phyloP scores from a whole-genome alignment of 306 rosid genomes.

The Prunus mongolica region DNA sequence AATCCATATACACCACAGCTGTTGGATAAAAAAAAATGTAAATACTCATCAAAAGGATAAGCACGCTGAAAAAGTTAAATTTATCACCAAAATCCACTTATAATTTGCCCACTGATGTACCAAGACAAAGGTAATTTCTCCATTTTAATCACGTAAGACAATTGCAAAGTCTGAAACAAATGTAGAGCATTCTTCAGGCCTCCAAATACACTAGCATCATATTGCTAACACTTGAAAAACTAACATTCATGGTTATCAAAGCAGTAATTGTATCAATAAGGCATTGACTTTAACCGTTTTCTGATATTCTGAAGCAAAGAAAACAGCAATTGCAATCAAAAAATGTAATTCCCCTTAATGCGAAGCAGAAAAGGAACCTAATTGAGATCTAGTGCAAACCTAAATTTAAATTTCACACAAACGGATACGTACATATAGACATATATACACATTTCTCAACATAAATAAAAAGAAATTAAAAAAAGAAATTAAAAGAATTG shows the following conservation, averaged over 20 bases:
- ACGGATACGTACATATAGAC: neutral
- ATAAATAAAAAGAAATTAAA: neutral
- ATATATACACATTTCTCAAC: neutral
- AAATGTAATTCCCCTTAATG: neutral
- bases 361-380: neutral
- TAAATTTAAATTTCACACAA: neutral
- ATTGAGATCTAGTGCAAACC: conserved; percentile 11
- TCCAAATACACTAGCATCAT: neutral
- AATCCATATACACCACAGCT: neutral
- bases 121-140: neutral
- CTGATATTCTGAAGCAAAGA: conserved; percentile 3
- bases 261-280: neutral
- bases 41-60: neutral
- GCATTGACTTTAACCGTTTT: neutral
- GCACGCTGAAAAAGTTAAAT: neutral
- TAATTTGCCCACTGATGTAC: neutral
- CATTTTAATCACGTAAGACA: neutral
- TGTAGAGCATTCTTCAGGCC: neutral
- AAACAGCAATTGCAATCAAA: neutral
- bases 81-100: neutral
- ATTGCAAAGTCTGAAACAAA: neutral
- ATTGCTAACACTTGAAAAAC: neutral
- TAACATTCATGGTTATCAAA: neutral
- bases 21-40: neutral
- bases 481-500: neutral